Base-by-base conservation (phyloP, 2,329 filamentous ascomycete genomes). In the Fusarium verrucosum region DNA sequence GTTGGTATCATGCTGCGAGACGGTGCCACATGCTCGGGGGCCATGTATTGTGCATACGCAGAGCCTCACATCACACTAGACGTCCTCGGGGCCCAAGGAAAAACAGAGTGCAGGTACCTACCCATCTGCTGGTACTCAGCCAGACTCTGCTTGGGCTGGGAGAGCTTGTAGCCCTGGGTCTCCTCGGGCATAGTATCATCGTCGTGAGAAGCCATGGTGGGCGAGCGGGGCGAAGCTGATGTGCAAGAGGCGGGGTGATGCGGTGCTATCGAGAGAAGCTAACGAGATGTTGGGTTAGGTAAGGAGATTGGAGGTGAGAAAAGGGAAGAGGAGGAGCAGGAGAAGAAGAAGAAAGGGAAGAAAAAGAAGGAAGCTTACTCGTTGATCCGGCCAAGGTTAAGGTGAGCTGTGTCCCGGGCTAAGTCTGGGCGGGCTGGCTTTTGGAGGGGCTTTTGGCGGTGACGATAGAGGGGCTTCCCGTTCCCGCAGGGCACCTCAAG, bases 91-190 rank as follows among this genome's bases (percentile, higher is more conserved):
- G 28, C 19, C 26, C 22, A 50, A 13, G 49, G 45, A 25, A 49
- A 25, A n/a, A 47, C 20, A 20, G 41, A 37, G 10, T 52, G 36
- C 17, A n/a, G n/a, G n/a, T n/a, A 73, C 91, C 75, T 83, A 96
- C 93, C 95, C 81, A 99, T 90, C 78, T 97, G 85, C 76, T 94
- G 86, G 81, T 97, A 97, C 80, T 97, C 92, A 67, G 94, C 92
- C 75, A 99, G 85, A 72, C 92, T 96, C 87, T 98, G 97, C 89
- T 97, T 97, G 65, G 85, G 85, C 87, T 97, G 92, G 70, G 92
- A 94, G 76, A 97, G 91, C 88, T 96, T 97, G 89, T 97, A 98
- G 77, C 94, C 94, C 81, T 94, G 89, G 69, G 94, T 97, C 82
- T 90, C 86, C 82, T 95, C 91, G 66, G 92, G 90, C 79, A 91